These are phyloP conservation scores for Diplocarpon rosae DNA, from an alignment of 2,329 filamentous ascomycete species.

Conservation along the genomic window DNA sequence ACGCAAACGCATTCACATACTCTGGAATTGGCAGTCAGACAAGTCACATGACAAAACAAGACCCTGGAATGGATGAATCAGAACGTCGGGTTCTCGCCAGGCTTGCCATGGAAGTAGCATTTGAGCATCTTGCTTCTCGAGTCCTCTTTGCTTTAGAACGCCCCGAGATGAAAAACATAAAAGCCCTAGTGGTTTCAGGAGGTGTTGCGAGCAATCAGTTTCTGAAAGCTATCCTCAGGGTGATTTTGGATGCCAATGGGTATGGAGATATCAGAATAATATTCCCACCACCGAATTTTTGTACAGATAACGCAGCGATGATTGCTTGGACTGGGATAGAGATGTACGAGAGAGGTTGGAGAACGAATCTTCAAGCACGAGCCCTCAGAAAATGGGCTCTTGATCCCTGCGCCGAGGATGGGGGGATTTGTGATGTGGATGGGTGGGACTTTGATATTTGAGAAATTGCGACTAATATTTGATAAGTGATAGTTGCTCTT, in stretches of 20 bases:
- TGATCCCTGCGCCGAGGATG: slow-evolving; percentile 47
- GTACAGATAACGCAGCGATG: slow-evolving; percentile 97
- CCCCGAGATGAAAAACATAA: slow-evolving; percentile 25
- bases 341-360: slow-evolving; percentile 75
- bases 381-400: slow-evolving; percentile 64
- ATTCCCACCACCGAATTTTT: slow-evolving; percentile 66
- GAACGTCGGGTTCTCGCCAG: slow-evolving; percentile 61
- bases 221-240: slow-evolving; percentile 53
- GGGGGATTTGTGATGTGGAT: slow-evolving; percentile 53
- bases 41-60: slow-evolving; percentile 40
- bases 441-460: slow-evolving; percentile 38
- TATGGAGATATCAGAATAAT: slow-evolving; percentile 49
- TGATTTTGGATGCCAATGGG: slow-evolving; percentile 53
- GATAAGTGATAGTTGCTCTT: too few relatives aligned
- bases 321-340: slow-evolving; percentile 89
- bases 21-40: slow-evolving; percentile 58
- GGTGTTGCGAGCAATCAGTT: slow-evolving; percentile 83
- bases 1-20: slow-evolving; percentile 52
- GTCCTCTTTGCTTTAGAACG: slow-evolving; percentile 57
- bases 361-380: slow-evolving; percentile 46
- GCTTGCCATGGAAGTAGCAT: slow-evolving; percentile 67
- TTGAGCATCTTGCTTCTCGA: slow-evolving; percentile 75
- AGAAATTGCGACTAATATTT: too few relatives aligned
- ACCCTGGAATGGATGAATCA: slow-evolving; percentile 35
- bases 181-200: slow-evolving; percentile 71